These are phyloP conservation scores for Pseudogymnoascus pannorum DNA, from an alignment of 2,329 filamentous ascomycete genomes.

Conservation along the genomic window DNA sequence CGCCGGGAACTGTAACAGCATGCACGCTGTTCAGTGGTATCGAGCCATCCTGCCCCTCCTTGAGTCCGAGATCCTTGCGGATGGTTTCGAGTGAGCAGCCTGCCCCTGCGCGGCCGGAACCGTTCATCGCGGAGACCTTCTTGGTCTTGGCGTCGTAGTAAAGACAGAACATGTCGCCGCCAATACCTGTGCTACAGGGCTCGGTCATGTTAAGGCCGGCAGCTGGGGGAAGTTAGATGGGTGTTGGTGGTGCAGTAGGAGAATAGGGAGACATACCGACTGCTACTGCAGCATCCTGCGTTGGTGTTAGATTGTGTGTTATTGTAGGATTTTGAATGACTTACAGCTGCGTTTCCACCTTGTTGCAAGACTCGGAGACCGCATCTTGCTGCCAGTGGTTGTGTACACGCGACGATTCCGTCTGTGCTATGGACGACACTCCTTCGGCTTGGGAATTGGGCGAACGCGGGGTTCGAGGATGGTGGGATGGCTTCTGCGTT, in stretches of 20 bases:
- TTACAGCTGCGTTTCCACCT: background rate
- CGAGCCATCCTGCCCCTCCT: conserved; percentile 43
- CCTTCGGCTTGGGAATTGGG: conserved; percentile 67
- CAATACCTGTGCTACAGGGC: conserved; percentile 86
- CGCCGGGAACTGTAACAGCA: conserved; percentile 80
- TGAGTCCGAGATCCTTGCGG: conserved; percentile 60
- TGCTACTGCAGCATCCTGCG: background rate
- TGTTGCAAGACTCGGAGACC: conserved; percentile 77
- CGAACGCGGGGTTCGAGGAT: conserved; percentile 37
- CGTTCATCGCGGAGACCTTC: conserved; percentile 81
- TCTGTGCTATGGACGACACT: conserved; percentile 91
- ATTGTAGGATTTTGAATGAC: background rate
- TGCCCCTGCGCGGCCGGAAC: conserved; percentile 74
- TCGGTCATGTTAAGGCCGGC: conserved; percentile 91
- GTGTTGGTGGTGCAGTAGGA: no score
- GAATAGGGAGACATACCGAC: no score
- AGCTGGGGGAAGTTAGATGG: no score
- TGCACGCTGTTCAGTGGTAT: conserved; percentile 75
- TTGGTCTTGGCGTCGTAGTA: conserved; percentile 80
- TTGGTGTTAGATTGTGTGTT: background rate
- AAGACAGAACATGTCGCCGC: conserved; percentile 94
- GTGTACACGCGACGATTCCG: conserved; percentile 83
- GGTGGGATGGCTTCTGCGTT: conserved; percentile 28
- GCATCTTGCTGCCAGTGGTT: conserved; percentile 82
- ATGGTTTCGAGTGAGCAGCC: conserved; percentile 64